Evolutionary conservation across 257 asterid species (phyloP), one percentile per base, ranked within the genome.

Genomic region (Henckelia pumila): DNA sequence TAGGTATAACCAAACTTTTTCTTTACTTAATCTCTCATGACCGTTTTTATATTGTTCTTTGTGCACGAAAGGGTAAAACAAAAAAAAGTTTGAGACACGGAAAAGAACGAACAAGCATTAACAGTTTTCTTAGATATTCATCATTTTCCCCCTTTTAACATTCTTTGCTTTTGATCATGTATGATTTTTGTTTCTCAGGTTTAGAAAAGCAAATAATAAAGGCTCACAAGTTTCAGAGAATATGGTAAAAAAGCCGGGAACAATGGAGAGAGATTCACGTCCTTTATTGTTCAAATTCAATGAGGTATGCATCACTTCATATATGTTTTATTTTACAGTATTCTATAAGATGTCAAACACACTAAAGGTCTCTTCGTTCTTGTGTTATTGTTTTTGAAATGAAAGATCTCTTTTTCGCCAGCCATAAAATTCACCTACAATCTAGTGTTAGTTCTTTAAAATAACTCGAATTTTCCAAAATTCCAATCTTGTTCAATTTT

Each of bases 221-320:
- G 87, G 81, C 68, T 75, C 89, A 69, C 79, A 58, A 71, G 70
- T 35, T 63, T 30, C 70, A 29, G 33, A 74, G 71, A 66, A 49
- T 53, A 75, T 61, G 64, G 67, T 56, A 73, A 78, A 70, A 35
- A 81, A 64, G 79, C 62, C 81, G 57, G 80, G 66, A 55, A 80
- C 79, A 75, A 17, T 61, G 63, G 83, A 80, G 90, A 83, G 91
- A 83, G 87, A 84, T 78, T 73, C 86, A 22, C 95, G 83, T 75
- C 95, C 97, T 70, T 73, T 92, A 58, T 65, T 92, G 63, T 92
- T 89, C 49, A 89, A 86, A 78, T 89, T 80, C 70, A 92, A 92
- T 16, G 98, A 92, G 98, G 98, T 92, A 81, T 26, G 62, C 23
- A 44, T 56, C 40, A 60, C n/a, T n/a, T 49, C 37, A 1, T 23